Conservation (phyloP, 2,329 filamentous ascomycete species). For the Colletotrichum melonis region DNA sequence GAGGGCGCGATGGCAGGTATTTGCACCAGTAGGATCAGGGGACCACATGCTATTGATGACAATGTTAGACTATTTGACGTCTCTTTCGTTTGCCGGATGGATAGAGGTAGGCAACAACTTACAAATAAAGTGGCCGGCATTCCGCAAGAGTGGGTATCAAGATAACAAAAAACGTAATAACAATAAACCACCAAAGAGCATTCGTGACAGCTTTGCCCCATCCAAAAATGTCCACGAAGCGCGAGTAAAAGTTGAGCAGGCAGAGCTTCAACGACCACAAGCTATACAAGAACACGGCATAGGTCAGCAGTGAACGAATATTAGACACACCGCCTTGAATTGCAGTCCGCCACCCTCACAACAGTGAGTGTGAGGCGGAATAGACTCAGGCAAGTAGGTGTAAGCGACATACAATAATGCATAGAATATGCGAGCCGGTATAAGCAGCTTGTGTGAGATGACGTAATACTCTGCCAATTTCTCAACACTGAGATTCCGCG, state of each 20-base stretch:
- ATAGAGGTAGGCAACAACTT: neutral
- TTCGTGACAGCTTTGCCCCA: conserved; percentile 39
- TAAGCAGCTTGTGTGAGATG: conserved; percentile 42
- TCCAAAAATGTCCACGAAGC: conserved; percentile 41
- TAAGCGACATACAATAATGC: conserved; percentile 42
- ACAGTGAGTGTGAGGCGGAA: neutral
- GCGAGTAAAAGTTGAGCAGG: conserved; percentile 44
- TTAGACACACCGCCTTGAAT: neutral
- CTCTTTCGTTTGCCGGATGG: too few species aligned
- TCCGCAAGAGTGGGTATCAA: conserved; percentile 42
- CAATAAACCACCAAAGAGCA: conserved; percentile 42
- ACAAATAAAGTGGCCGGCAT: conserved; percentile 43
- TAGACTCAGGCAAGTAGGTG: neutral
- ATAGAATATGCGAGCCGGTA: conserved; percentile 44
- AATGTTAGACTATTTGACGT: neutral
- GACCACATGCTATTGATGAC: conserved; percentile 6
- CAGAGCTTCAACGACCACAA: conserved; percentile 45
- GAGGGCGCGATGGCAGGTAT: conserved; percentile 40
- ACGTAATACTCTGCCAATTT: conserved; percentile 38
- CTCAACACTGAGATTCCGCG: conserved; percentile 29
- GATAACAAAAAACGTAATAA: conserved; percentile 41
- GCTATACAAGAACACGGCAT: conserved; percentile 25
- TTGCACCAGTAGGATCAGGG: conserved; percentile 7
- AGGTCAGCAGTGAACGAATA: conserved; percentile 3
- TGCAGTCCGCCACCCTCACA: neutral